A percentile compares a stretch with the other conserved stretches of the same genome.
phyloP scores from a whole-genome alignment of 2,329 filamentous ascomycete genomes.

The Ceratocystis colombiana region DNA sequence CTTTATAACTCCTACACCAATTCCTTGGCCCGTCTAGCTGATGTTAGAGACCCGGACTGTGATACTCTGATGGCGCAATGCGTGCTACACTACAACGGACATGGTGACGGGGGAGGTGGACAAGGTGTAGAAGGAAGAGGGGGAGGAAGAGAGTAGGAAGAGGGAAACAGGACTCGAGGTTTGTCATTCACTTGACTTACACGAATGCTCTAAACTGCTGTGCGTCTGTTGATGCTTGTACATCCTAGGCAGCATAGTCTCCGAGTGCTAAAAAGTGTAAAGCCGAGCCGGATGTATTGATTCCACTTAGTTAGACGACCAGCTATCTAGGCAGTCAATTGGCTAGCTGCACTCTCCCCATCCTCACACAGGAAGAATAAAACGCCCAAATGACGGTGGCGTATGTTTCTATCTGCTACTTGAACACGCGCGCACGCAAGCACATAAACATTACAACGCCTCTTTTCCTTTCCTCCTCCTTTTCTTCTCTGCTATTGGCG shows the following conservation, averaged over 20 bases:
- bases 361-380: not conserved
- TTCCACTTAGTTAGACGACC: too few relatives aligned
- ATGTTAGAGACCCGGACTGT: slow-evolving; percentile 1
- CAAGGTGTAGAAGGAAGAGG: slow-evolving; percentile 3
- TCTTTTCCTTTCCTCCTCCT: not conserved
- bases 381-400: not conserved
- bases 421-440: not conserved
- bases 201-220: not conserved
- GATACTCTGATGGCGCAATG: not conserved
- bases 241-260: not conserved
- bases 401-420: not conserved
- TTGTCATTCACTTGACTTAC: not conserved
- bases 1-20: not conserved
- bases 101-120: too few relatives aligned
- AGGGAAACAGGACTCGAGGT: not conserved
- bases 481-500: not conserved
- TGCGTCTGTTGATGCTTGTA: not conserved
- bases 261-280: not conserved
- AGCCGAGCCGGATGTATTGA: not conserved
- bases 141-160: not conserved
- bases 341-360: too few relatives aligned
- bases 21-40: slow-evolving; percentile 8
- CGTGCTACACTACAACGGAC: not conserved
- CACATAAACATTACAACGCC: not conserved
- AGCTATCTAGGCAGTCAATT: too few relatives aligned